Evolutionary conservation across 2,329 filamentous ascomycete species (phyloP).

Genomic region (Leptographium lundbergii): DNA sequence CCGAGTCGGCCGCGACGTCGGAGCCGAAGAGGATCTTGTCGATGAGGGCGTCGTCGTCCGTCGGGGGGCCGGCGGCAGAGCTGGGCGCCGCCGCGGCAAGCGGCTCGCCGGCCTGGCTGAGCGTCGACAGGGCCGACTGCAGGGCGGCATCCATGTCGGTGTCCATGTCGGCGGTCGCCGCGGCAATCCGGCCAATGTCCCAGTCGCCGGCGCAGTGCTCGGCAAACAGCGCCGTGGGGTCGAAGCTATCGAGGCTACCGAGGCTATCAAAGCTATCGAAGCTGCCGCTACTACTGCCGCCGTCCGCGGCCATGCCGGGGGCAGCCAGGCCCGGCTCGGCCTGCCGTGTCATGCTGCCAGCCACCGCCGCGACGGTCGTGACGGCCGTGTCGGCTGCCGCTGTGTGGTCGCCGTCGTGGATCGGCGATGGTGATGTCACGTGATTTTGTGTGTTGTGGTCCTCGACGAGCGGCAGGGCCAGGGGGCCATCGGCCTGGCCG

Average conservation of each 20-base stretch:
- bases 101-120: not conserved
- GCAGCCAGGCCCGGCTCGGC: no score
- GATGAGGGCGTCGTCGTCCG: not conserved
- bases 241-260: not conserved
- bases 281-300: not conserved
- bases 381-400: no score
- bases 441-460: not conserved
- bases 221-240: not conserved
- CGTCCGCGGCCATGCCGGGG: not conserved
- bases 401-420: no score
- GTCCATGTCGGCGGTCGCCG: not conserved
- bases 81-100: no score
- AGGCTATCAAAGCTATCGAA: not conserved
- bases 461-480: not conserved
- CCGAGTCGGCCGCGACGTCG: not conserved
- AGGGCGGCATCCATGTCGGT: no score
- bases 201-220: not conserved
- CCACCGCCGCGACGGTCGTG: no score
- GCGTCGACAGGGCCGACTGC: not conserved
- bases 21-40: not conserved
- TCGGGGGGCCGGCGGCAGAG: not conserved
- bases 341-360: no score
- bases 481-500: not conserved
- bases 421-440: not conserved
- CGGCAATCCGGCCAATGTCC: not conserved